phyloP scores from a whole-genome alignment of 1,284 basidiomycete genomes.

The Moesziomyces globuligerus region DNA sequence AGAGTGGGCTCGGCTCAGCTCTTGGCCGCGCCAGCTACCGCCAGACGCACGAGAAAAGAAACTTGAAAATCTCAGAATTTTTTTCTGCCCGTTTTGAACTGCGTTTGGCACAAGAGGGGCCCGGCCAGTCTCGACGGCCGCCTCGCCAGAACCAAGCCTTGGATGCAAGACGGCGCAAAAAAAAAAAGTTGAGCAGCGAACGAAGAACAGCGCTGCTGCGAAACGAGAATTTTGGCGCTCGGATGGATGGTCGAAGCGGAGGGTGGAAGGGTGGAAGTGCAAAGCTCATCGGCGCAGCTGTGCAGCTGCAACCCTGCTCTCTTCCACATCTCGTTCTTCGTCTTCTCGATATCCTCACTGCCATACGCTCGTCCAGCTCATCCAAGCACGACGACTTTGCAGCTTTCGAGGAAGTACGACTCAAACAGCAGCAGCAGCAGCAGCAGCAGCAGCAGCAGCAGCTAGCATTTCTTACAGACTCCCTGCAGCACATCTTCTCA shows the following conservation, averaged over 20 bases:
- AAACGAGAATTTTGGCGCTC: slow-evolving; percentile 1
- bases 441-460: no score
- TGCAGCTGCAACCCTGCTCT: slow-evolving; percentile 7
- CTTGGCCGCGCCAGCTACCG: no score
- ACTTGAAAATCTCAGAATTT: slow-evolving; percentile 46
- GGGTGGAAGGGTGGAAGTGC: not conserved
- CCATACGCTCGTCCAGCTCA: slow-evolving; percentile 3
- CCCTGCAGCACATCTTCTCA: slow-evolving; percentile 30
- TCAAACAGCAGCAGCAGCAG: no score
- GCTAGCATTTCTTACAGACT: slow-evolving; percentile 3
- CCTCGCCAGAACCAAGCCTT: not conserved
- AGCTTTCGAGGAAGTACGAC: not conserved
- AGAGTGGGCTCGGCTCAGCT: not conserved
- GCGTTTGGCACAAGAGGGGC: not conserved
- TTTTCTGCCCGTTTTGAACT: slow-evolving; percentile 19
- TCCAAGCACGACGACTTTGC: slow-evolving; percentile 5
- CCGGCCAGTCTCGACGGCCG: not conserved
- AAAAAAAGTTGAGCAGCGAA: slow-evolving; percentile 16
- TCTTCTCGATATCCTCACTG: slow-evolving; percentile 5
- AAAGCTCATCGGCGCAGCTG: slow-evolving; percentile 6
- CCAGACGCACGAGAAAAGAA: slow-evolving; percentile 43
- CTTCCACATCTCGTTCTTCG: not conserved
- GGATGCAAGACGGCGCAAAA: slow-evolving; percentile 5
- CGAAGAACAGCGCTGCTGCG: slow-evolving; percentile 3
- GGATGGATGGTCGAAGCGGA: not conserved